Percentiles rank a stretch among this genome's conserved stretches.
phyloP scores from a whole-genome alignment of 352 stramenopile species.

The Pythium biforme region DNA sequence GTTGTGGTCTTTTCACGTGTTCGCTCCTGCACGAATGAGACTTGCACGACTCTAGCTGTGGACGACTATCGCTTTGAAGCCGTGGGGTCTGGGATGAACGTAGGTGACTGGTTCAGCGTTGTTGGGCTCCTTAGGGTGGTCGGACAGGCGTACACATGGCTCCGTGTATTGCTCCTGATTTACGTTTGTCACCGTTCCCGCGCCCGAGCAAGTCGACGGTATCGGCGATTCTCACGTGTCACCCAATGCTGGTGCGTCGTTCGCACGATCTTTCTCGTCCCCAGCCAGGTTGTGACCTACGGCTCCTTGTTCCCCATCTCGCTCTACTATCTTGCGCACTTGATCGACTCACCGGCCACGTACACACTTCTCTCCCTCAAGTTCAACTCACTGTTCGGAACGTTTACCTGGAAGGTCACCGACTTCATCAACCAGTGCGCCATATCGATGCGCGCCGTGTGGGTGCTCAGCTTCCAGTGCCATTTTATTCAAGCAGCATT shows the following conservation, averaged over 20 bases:
- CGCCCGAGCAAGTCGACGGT: neutral
- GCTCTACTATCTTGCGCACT: conserved; percentile 33
- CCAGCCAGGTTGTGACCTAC: neutral
- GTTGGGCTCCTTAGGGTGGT: conserved; percentile 7
- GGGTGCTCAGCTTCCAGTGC: conserved; percentile 25
- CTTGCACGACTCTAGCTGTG: conserved; percentile 14
- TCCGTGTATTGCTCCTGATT: conserved; percentile 9
- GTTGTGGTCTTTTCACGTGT: conserved; percentile 8
- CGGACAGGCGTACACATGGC: conserved; percentile 18
- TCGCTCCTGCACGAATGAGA: conserved; percentile 2
- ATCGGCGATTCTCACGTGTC: neutral
- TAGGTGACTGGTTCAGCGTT: conserved; percentile 2
- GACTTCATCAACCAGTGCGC: conserved; percentile 4
- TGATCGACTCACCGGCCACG: conserved; percentile 25
- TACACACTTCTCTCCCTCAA: conserved; percentile 26
- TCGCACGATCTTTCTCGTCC: conserved; percentile 9
- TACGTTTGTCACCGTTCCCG: neutral
- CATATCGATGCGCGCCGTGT: conserved; percentile 33
- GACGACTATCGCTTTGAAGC: conserved; percentile 24
- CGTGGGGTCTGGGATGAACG: neutral
- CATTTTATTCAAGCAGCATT: neutral
- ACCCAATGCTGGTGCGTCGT: neutral
- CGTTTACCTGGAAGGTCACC: neutral
- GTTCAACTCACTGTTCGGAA: conserved; percentile 23
- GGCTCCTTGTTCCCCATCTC: conserved; percentile 28